phyloP scores from a whole-genome alignment of 2,329 filamentous ascomycete species.

The Xylaria digitata region DNA sequence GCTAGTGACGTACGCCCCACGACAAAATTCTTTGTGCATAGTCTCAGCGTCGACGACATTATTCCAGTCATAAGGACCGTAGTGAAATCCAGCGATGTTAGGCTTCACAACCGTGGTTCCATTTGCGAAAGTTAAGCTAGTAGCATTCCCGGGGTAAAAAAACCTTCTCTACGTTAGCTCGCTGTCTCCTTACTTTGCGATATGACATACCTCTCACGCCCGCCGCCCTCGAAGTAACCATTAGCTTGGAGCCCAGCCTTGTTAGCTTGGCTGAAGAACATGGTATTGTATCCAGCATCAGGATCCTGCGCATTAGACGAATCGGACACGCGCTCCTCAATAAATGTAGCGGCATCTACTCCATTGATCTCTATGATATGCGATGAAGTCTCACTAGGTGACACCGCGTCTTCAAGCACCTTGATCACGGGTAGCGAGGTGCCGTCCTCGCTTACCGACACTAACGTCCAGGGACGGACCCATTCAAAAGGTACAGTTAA shows the following conservation, averaged over 20 bases:
- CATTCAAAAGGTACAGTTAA: constrained; percentile 36
- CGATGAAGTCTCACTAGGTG: constrained; percentile 23
- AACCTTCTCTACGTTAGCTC: constrained; percentile 24
- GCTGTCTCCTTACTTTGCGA: neutral
- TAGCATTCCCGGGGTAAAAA: constrained; percentile 33
- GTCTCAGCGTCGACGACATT: constrained; percentile 34
- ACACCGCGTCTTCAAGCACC: constrained; percentile 28
- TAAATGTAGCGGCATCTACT: constrained; percentile 27
- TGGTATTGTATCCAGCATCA: constrained; percentile 36
- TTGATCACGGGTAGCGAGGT: constrained; percentile 30
- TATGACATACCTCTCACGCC: constrained; percentile 32
- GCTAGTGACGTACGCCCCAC: constrained; percentile 26
- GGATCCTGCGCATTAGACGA: constrained; percentile 35
- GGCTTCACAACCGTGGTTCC: constrained; percentile 32
- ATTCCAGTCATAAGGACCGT: constrained; percentile 29
- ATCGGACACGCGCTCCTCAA: constrained; percentile 27
- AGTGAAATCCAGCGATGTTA: constrained; percentile 34
- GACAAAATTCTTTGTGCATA: constrained; percentile 37
- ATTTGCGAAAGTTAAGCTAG: constrained; percentile 36
- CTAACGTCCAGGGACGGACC: constrained; percentile 32
- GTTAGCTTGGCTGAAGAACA: constrained; percentile 36
- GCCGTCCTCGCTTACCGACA: constrained; percentile 37
- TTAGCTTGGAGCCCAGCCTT: constrained; percentile 28
- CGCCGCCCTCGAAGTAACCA: constrained; percentile 35
- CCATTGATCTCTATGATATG: constrained; percentile 33